Evolutionary conservation across 257 asterid species (phyloP).

Genomic region (Ajuga chamaepitys): DNA sequence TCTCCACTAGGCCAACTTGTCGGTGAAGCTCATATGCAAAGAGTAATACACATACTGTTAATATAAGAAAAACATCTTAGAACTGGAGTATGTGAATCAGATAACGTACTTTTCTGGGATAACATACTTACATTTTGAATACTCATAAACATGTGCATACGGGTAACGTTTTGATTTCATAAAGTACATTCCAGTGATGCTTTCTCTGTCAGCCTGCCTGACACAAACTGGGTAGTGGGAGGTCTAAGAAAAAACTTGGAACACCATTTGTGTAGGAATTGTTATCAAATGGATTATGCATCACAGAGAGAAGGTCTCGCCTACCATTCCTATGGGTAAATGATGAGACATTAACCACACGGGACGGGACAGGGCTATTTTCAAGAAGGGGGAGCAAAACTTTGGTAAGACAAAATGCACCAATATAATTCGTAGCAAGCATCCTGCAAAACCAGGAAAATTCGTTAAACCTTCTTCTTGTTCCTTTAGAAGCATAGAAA

Average conservation of each 20-base stretch:
- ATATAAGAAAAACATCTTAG: conserved; percentile 15
- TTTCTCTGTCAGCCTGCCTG: conserved; percentile 38
- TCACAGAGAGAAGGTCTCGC: neutral
- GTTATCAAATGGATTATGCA: neutral
- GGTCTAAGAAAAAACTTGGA: too few relatives aligned
- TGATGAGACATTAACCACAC: conserved; percentile 82
- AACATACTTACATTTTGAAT: conserved; percentile 61
- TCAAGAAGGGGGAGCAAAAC: conserved; percentile 67
- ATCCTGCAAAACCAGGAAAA: conserved; percentile 46
- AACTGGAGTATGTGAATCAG: neutral
- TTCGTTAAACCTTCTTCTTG: neutral
- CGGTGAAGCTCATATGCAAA: conserved; percentile 88
- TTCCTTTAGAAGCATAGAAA: conserved; percentile 2
- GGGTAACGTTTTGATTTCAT: conserved; percentile 45
- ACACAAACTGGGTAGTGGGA: conserved; percentile 43
- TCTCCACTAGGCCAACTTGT: conserved; percentile 37
- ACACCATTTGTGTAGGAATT: neutral
- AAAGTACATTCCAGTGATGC: conserved; percentile 51
- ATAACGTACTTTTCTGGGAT: conserved; percentile 2
- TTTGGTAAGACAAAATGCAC: conserved; percentile 80
- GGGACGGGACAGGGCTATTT: conserved; percentile 63
- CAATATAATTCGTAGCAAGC: conserved; percentile 80
- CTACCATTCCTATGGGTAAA: conserved; percentile 90
- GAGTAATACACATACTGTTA: conserved; percentile 67
- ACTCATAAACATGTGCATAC: conserved; percentile 70